Evolutionary conservation across 768 basidiomycete genomes (phyloP), one percentile per base, ranked within the genome.

Genomic region (Suillus occidentalis): DNA sequence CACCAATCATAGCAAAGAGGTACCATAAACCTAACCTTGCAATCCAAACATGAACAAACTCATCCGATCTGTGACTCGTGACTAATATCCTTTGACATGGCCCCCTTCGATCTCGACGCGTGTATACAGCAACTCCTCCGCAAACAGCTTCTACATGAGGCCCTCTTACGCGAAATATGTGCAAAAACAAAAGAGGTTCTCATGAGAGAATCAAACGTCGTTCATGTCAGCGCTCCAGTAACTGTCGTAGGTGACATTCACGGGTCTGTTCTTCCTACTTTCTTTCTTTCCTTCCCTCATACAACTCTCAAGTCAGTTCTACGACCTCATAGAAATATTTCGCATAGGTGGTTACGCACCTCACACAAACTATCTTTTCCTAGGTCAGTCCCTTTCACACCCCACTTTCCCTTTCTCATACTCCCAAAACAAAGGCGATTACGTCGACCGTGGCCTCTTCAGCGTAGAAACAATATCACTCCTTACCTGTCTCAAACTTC

Each of bases 191-290:
- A 99, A 76, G 97, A 99, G 75, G 94, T 99, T 0, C 89, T 99
- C 64, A 99, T 99, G 97, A 84, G 95, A 67, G 97, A 99, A 81
- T 95, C 92, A 65, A 99, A 99, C 73, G 97, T 99, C 64, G 95
- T 99, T 8, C 97, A 99, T 73, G 91, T 99, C 69, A 91, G 88
- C 67, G 92, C 97, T 6, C 97, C 97, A 22, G 95, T 99, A 42
- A 99, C 97, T 1, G 97, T 99, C 36, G 97, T 99, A 45, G 97
- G 97, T 60, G 97, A 99, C 76, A 99, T 99, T 58, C 97, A 99
- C 76, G 97, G 95, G 95, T 97, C 80, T 85, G 92, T 81, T 53
- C 72, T 70, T 66, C 43, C 62, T 49, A 62, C 57, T 42, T 52
- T 49, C 3, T 50, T 47, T 31, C 25, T 55, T 3, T 60, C 65